A percentile compares a stretch with the other conserved stretches of the same genome.
phyloP scores from a whole-genome alignment of 139 green algal species.

The Mesostigma viride region DNA sequence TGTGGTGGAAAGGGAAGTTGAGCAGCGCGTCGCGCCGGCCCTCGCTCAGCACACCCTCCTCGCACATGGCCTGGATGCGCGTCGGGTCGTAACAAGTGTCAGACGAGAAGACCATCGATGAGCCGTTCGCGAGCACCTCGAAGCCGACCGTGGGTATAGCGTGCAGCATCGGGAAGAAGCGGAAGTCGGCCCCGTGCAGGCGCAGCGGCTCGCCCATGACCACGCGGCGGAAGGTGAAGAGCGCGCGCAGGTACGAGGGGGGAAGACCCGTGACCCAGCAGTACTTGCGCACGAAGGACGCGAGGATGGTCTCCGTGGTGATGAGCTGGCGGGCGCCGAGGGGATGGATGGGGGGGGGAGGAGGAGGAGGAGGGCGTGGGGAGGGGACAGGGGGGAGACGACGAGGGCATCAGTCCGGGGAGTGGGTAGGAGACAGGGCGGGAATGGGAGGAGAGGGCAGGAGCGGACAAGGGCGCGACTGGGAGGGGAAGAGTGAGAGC shows the following conservation, averaged over 20 bases:
- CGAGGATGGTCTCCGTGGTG: constrained; percentile 8
- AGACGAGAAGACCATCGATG: neutral
- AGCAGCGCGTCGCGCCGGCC: neutral
- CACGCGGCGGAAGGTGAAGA: constrained; percentile 8
- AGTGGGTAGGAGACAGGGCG: too few species aligned
- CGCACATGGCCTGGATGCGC: neutral
- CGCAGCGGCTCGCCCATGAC: constrained; percentile 10
- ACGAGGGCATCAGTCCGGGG: too few species aligned
- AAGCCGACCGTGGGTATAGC: constrained; percentile 10
- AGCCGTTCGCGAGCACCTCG: neutral
- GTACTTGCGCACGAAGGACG: constrained; percentile 20
- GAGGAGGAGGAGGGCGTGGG: too few species aligned
- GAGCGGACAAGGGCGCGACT: too few species aligned
- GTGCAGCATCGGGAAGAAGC: constrained; percentile 12
- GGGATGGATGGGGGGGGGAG: too few species aligned
- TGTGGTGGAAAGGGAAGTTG: neutral
- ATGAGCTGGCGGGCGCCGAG: constrained; percentile 9
- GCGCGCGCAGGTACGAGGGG: neutral
- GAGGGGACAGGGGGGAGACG: too few species aligned
- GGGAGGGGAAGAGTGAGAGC: too few species aligned
- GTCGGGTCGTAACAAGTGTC: neutral
- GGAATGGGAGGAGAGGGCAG: too few species aligned
- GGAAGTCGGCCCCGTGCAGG: constrained; percentile 1
- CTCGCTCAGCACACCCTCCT: neutral
- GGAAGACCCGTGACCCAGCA: neutral